phyloP scores from a whole-genome alignment of 2,329 filamentous ascomycete species.

The Diaporthe nobilis region DNA sequence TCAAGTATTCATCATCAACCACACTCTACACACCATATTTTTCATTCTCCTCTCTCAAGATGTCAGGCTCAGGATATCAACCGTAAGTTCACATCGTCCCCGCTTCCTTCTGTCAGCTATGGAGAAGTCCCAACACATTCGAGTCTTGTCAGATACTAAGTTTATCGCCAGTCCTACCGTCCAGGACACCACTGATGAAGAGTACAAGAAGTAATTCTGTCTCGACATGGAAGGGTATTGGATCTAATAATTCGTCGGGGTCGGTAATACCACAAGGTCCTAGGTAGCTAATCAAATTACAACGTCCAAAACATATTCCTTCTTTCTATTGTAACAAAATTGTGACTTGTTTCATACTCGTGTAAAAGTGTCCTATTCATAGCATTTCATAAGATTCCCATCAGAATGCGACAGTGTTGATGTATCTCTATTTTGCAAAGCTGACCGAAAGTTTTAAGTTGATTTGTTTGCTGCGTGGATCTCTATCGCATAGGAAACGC shows the following conservation, averaged over 20 bases:
- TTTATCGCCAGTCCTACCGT: neutral
- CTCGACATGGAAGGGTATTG: neutral
- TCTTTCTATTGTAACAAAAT: neutral
- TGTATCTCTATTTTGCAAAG: neutral
- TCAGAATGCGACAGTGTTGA: too few relatives aligned
- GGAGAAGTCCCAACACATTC: too few relatives aligned
- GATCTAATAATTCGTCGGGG: neutral
- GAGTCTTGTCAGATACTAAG: neutral
- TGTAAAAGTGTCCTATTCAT: neutral
- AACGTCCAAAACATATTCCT: neutral
- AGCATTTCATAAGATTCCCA: too few relatives aligned
- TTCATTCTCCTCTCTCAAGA: neutral
- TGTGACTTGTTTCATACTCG: neutral
- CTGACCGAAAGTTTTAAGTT: neutral
- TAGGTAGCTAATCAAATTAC: neutral
- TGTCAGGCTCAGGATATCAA: constrained; percentile 6
- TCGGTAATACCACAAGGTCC: neutral
- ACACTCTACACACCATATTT: neutral
- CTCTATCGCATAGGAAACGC: neutral
- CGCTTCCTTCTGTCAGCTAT: neutral
- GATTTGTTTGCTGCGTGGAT: neutral
- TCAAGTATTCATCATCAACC: neutral
- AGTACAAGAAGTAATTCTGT: constrained; percentile 15
- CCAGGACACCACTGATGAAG: constrained; percentile 22
- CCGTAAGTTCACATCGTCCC: neutral